phyloP scores from a whole-genome alignment of 176 grass and related monocot genomes.

The Themeda triandra region DNA sequence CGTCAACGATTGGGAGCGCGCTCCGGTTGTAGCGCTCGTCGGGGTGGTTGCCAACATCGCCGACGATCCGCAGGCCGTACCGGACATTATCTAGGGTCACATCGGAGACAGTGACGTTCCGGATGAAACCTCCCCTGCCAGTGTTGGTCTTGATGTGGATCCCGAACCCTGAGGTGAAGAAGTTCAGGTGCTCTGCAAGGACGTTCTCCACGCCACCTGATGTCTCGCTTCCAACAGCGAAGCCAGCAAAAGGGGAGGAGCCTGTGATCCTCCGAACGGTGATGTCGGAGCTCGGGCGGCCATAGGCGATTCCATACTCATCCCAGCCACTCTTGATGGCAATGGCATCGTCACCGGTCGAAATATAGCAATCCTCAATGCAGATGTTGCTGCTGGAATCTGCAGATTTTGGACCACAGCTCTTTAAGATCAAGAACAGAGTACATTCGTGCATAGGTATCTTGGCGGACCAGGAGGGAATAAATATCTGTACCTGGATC shows the following conservation, averaged over 20 bases:
- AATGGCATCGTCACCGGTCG: conserved; percentile 81
- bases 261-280: conserved; percentile 66
- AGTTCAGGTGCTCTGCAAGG: conserved; percentile 67
- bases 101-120: conserved; percentile 69
- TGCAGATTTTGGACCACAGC: conserved; percentile 26
- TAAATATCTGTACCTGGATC: conserved; percentile 70
- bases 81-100: conserved; percentile 62
- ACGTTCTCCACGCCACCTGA: conserved; percentile 77
- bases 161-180: conserved; percentile 59
- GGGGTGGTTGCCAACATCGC: conserved; percentile 74
- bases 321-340: conserved; percentile 96
- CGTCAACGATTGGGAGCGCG: conserved; percentile 58
- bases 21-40: conserved; percentile 60
- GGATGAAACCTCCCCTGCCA: conserved; percentile 87
- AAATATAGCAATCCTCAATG: conserved; percentile 91
- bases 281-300: conserved; percentile 63
- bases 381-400: conserved; percentile 90
- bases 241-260: conserved; percentile 69
- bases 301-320: conserved; percentile 81
- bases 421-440: background rate
- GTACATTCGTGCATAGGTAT: conserved; percentile 1
- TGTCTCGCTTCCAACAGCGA: conserved; percentile 76
- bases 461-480: conserved; percentile 9
- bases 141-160: conserved; percentile 91
- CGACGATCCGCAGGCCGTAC: conserved; percentile 60